Evolutionary conservation across 345 rosid species (phyloP), one percentile per base, ranked within the genome.

Genomic region (Leavenworthia alabamica): DNA sequence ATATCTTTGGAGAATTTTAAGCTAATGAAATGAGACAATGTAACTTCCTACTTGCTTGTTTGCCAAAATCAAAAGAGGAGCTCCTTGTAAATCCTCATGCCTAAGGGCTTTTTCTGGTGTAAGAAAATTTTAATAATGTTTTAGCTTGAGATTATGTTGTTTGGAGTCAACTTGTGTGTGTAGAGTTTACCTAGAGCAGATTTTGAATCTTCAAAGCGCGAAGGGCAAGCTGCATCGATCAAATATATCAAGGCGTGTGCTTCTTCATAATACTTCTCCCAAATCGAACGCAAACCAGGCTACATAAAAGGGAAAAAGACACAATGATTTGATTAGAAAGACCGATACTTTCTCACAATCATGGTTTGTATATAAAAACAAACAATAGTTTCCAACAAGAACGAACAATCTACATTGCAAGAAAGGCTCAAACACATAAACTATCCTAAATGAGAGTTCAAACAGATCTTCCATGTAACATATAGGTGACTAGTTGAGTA

Each of bases 201-300:
- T 77, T 94, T 94, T 35, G 96, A 75, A 69, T 94, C 97, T 81
- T 94, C 97, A 72, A 94, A 94, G 45, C 96, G 92, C n/a, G 85
- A 67, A 14, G 95, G 95, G 76, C 80, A 83, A 66, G 96, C 80
- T 37, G 97, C 97, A 80, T 94, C 97, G 10, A 94, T 90, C 56
- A 90, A 86, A 74, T 72, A 94, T 61, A 94, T 71, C 68, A 90
- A 72, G 20, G 99, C 97, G 58, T 94, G 99, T 59, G 99, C 90
- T 82, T 94, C 97, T 78, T 94, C 99, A 50, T 88, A 94, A 60
- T 94, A 94, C 77, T 94, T 94, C 79, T 94, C 99, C 99, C 99
- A 94, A 64, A 94, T 90, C 3, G 99, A 82, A 48, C 97, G 86
- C 28, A 94, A 92, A 51, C 99, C 99, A 74, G 83, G 85, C 99